Conservation (phyloP, 2,329 filamentous ascomycete genomes). For the Chalara sp. region DNA sequence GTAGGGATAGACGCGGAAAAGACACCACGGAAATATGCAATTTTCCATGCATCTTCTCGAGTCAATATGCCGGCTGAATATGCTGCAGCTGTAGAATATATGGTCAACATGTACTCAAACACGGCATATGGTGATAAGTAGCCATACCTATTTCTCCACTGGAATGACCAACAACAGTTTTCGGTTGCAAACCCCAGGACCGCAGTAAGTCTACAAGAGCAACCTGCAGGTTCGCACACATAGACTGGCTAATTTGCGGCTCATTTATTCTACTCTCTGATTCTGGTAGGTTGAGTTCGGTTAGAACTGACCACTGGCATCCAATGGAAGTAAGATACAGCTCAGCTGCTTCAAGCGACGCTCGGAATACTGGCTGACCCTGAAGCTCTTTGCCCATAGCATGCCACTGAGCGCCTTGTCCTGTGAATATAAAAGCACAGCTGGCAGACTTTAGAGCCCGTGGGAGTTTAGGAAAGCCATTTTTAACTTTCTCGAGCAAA, state of each 20-base stretch:
- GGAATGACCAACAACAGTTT: slow-evolving; percentile 36
- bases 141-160: slow-evolving; percentile 35
- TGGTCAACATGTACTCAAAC: too few species aligned
- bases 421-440: slow-evolving; percentile 18
- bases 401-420: slow-evolving; percentile 22
- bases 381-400: slow-evolving; percentile 17
- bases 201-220: slow-evolving; percentile 36
- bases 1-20: too few species aligned
- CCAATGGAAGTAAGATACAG: too few species aligned
- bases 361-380: neutral
- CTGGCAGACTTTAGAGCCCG: too few species aligned
- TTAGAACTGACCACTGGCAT: too few species aligned
- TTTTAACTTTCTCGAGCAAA: too few species aligned
- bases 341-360: too few species aligned
- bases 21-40: slow-evolving; percentile 36
- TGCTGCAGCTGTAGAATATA: slow-evolving; percentile 29
- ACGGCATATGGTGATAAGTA: too few species aligned
- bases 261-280: too few species aligned
- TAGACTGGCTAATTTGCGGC: slow-evolving; percentile 26
- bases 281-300: too few species aligned
- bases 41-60: slow-evolving; percentile 29
- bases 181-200: slow-evolving; percentile 34
- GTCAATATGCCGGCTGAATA: slow-evolving; percentile 33
- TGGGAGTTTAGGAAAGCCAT: too few species aligned
- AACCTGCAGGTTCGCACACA: slow-evolving; percentile 42